These are phyloP conservation scores for Cicer yamashitae DNA, from an alignment of 306 rosid genomes.

Conservation along the genomic window DNA sequence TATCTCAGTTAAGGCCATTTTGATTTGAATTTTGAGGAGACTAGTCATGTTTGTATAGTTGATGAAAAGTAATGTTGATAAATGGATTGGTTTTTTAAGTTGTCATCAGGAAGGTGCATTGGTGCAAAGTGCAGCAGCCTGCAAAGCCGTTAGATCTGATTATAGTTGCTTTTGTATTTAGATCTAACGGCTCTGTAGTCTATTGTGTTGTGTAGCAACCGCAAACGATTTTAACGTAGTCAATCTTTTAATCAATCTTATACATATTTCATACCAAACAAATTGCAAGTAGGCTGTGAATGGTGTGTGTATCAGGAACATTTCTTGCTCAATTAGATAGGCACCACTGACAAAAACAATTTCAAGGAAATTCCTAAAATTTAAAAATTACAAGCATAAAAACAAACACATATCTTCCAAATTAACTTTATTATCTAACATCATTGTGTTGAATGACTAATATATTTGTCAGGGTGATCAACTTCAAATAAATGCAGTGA, in stretches of 20 bases:
- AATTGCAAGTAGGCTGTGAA: not conserved
- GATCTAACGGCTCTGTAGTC: not conserved
- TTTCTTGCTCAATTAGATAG: not conserved
- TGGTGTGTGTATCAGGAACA: not conserved
- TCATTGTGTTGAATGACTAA: too few species aligned
- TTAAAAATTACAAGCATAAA: not conserved
- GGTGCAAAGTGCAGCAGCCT: too few species aligned
- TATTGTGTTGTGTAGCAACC: not conserved
- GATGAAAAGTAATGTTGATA: too few species aligned
- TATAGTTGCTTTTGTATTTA: not conserved
- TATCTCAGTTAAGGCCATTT: not conserved
- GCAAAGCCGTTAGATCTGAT: not conserved
- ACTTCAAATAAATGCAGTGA: not conserved
- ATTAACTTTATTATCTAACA: too few species aligned
- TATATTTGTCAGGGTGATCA: not conserved
- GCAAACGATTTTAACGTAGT: too few species aligned
- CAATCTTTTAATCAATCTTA: not conserved
- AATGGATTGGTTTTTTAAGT: too few species aligned
- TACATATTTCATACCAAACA: not conserved
- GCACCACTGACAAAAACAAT: not conserved
- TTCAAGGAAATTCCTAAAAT: not conserved
- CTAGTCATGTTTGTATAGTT: too few species aligned
- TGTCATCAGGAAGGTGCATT: too few species aligned
- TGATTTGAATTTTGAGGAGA: constrained; percentile 3
- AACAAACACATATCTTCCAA: not conserved